Percentiles rank a stretch among this genome's conserved stretches.
Conservation (phyloP, 2,329 filamentous ascomycete species). For the Talaromyces sp. region DNA sequence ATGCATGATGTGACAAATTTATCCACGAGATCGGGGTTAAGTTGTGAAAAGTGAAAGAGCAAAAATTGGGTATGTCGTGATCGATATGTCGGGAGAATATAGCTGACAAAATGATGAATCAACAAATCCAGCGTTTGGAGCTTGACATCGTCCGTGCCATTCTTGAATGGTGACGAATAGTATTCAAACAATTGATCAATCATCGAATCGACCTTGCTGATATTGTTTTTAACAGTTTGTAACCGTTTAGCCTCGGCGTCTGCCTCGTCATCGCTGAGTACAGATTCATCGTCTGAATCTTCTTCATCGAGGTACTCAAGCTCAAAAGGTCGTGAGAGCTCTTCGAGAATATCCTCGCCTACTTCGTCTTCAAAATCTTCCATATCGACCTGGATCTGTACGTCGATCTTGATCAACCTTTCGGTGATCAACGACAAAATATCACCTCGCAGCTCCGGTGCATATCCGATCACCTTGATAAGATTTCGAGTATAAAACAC, state of each 20-base stretch:
- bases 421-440: conserved; percentile 80
- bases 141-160: conserved; percentile 65
- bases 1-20: conserved; percentile 77
- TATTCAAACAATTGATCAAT: conserved; percentile 83
- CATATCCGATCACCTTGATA: conserved; percentile 71
- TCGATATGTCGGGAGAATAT: conserved; percentile 85
- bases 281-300: conserved; percentile 64
- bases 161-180: conserved; percentile 69
- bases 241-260: conserved; percentile 46
- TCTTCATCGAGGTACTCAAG: conserved; percentile 32
- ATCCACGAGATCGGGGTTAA: conserved; percentile 71
- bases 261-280: conserved; percentile 56
- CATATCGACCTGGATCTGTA: conserved; percentile 89
- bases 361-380: conserved; percentile 90
- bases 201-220: conserved; percentile 87
- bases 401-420: conserved; percentile 87
- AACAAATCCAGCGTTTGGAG: conserved; percentile 74
- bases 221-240: conserved; percentile 73
- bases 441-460: conserved; percentile 72
- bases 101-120: conserved; percentile 78
- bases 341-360: conserved; percentile 63
- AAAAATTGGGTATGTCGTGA: conserved; percentile 94
- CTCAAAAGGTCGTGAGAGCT: conserved; percentile 42
- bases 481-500: conserved; percentile 86
- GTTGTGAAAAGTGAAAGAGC: conserved; percentile 91